A percentile compares a stretch with the other conserved stretches of the same genome.
Evolutionary conservation across 345 rosid genomes (phyloP).

Genomic region (Punica granatum): DNA sequence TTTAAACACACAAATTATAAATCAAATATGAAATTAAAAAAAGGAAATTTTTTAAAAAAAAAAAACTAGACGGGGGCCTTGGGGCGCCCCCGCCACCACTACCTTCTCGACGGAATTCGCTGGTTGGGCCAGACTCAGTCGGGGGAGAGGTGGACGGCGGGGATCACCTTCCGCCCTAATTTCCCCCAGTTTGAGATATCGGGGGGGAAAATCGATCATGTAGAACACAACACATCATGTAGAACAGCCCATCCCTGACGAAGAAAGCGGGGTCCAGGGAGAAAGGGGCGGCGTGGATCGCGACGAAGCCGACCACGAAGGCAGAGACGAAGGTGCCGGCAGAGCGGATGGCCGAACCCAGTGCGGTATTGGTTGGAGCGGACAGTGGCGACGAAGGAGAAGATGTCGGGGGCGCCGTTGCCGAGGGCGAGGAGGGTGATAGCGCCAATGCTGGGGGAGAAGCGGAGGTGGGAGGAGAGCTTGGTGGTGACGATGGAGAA

Average conservation of each 20-base stretch:
- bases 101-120: no score
- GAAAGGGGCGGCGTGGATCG: conserved; percentile 85
- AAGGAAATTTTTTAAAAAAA: no score
- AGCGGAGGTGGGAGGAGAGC: conserved; percentile 56
- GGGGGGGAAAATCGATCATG: no score
- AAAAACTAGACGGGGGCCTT: no score
- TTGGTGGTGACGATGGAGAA: conserved; percentile 85
- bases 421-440: conserved; percentile 91
- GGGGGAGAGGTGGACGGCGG: no score
- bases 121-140: no score
- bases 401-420: conserved; percentile 92
- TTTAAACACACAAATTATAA: no score
- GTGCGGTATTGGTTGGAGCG: conserved; percentile 77
- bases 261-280: conserved; percentile 58
- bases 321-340: conserved; percentile 93
- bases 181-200: no score
- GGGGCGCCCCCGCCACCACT: no score
- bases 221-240: no score
- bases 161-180: no score
- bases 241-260: conserved; percentile 79
- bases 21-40: no score
- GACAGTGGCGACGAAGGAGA: conserved; percentile 76
- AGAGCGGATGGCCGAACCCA: conserved; percentile 86
- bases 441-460: conserved; percentile 88
- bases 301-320: conserved; percentile 90